phyloP scores from a whole-genome alignment of 345 rosid genomes.

The Euphorbia peplus region DNA sequence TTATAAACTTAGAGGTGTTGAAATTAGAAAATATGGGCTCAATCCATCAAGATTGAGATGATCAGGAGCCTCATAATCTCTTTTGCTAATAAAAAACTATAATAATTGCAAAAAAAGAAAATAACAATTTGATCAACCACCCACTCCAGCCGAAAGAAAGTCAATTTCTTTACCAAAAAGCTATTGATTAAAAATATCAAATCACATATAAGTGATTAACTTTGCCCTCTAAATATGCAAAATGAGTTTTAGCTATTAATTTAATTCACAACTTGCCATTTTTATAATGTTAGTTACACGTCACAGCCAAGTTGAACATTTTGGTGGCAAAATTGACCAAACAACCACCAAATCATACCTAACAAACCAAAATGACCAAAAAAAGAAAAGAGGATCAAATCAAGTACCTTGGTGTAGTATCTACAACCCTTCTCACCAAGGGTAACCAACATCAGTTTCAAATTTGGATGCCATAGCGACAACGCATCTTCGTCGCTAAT shows the following conservation, averaged over 20 bases:
- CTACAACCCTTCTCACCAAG: slow-evolving; percentile 93
- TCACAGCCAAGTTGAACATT: too few species aligned
- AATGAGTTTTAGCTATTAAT: not conserved
- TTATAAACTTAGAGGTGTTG: too few species aligned
- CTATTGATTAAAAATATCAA: not conserved
- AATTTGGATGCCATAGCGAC: slow-evolving; percentile 80
- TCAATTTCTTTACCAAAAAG: not conserved
- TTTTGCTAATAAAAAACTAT: too few species aligned
- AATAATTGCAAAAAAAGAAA: not conserved
- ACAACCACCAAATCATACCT: not conserved
- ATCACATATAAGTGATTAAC: not conserved
- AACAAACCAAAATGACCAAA: not conserved
- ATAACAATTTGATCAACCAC: slow-evolving; percentile 7
- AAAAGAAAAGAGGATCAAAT: not conserved
- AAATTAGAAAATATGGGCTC: too few species aligned
- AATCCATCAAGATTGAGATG: too few species aligned
- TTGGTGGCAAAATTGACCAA: not conserved
- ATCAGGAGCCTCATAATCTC: too few species aligned
- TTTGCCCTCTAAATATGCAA: not conserved
- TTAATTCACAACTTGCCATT: not conserved
- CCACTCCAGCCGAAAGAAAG: slow-evolving; percentile 13
- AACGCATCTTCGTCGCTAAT: slow-evolving; percentile 72
- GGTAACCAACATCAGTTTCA: slow-evolving; percentile 86
- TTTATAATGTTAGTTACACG: too few species aligned
- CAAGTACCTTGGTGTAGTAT: slow-evolving; percentile 82